phyloP scores from a whole-genome alignment of 805 yeast species.

The Pichia eremophila region DNA sequence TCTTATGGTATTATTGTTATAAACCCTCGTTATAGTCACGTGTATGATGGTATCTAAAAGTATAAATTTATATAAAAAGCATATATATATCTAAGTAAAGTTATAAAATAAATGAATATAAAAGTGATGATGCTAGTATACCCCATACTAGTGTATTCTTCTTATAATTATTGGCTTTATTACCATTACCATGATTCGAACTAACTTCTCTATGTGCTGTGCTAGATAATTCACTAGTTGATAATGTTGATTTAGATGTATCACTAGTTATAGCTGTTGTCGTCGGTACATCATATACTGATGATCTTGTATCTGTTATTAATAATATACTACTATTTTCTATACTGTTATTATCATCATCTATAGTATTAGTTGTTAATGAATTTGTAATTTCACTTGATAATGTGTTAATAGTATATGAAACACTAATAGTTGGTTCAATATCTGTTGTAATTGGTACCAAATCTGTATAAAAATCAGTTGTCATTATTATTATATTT shows the following conservation, averaged over 20 bases:
- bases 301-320: neutral
- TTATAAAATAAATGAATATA: neutral
- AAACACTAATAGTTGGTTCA: neutral
- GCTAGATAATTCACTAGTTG: too few species aligned
- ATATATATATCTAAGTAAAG: too few species aligned
- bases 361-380: neutral
- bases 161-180: neutral
- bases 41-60: too few species aligned
- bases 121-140: neutral
- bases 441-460: conserved; percentile 4
- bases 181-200: too few species aligned
- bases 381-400: neutral
- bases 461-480: conserved; percentile 6
- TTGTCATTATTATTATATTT: too few species aligned
- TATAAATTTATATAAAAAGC: too few species aligned
- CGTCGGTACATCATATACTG: neutral
- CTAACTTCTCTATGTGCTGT: too few species aligned
- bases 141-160: neutral
- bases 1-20: too few species aligned
- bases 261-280: neutral
- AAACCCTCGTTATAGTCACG: too few species aligned
- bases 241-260: too few species aligned
- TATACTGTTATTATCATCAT: neutral
- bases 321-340: neutral
- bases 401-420: neutral